phyloP scores from a whole-genome alignment of 176 grass and related monocot species.

The Otatea glauca region DNA sequence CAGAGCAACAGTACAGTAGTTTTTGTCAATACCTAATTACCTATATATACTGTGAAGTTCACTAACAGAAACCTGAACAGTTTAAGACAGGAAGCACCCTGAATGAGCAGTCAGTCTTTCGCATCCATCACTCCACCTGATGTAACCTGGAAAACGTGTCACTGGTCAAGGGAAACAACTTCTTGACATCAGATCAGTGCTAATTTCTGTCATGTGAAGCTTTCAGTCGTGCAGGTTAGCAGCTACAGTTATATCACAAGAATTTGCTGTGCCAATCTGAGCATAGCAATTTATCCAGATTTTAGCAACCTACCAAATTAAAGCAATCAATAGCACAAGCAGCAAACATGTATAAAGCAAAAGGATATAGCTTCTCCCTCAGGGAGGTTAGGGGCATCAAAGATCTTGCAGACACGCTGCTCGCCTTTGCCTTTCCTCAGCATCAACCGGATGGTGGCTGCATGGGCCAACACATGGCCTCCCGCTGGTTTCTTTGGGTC shows the following conservation, averaged over 20 bases:
- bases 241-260: neutral
- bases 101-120: slow-evolving; percentile 67
- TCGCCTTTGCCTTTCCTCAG: slow-evolving; percentile 97
- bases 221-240: too few species aligned
- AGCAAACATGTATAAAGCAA: slow-evolving; percentile 16
- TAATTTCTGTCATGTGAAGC: neutral
- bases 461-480: slow-evolving; percentile 77
- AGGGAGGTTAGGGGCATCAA: slow-evolving; percentile 89
- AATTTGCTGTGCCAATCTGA: slow-evolving; percentile 19
- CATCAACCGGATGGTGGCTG: slow-evolving; percentile 75
- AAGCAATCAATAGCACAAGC: neutral
- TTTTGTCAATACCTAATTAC: neutral
- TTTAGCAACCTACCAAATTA: slow-evolving; percentile 6
- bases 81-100: slow-evolving; percentile 30
- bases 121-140: slow-evolving; percentile 78
- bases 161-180: slow-evolving; percentile 59
- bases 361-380: slow-evolving; percentile 96
- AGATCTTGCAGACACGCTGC: slow-evolving; percentile 88
- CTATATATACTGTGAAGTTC: neutral
- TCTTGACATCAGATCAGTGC: slow-evolving; percentile 7
- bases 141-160: slow-evolving; percentile 86
- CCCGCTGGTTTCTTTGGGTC: slow-evolving; percentile 90
- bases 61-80: slow-evolving; percentile 24
- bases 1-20: neutral
- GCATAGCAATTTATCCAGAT: neutral